Base-by-base conservation (phyloP, 1,139 yeast species). In the Pichia cactophila region DNA sequence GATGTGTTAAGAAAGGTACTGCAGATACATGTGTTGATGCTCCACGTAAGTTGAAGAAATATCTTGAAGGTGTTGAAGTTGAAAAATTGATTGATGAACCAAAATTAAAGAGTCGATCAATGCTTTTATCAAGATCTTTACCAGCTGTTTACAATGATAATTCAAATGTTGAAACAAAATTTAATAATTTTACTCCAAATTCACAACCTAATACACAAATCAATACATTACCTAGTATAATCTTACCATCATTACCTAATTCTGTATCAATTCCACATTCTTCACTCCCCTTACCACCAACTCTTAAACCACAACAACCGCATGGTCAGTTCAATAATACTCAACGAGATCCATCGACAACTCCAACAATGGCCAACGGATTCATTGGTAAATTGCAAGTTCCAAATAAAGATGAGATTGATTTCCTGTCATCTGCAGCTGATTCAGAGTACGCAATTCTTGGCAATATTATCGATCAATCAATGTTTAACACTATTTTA, bases 21-120 rank as follows among this genome's bases (percentile, higher is more conserved):
- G 79, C 74, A 4, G 75, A 69, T n/a, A 73, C 86, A 0, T 90
- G 98, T 68, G 80, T 81, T 45, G 97, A 90, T 69, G 96, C 96
- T 5, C 94, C 94, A 1, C 70, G 97, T 46, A 90, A 90, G 68
- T 73, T 79, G 57, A 87, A 88, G 64, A 90, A 90, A 63, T 90
- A 90, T 58, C 67, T 90, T 47, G 73, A 74, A 33, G 88, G 80
- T 5, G 38, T 31, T 7, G 39, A 33, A 11, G 6, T n/a, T 36
- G 45, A 42, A 35, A 10, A 9, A 26, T 4, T 14, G 5, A 9
- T 26, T 14, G 40, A 35, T 6, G 23, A 35, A 35, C 23, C 20
- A 2, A 35, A 17, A 35, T 23, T 16, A 8, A 16, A 9, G 11
- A 35, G 38, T 35, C 38, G 14, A 17, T 35, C 38, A 16, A 38